phyloP scores from a whole-genome alignment of 139 green algal genomes.

The Klebsormidium nitens region DNA sequence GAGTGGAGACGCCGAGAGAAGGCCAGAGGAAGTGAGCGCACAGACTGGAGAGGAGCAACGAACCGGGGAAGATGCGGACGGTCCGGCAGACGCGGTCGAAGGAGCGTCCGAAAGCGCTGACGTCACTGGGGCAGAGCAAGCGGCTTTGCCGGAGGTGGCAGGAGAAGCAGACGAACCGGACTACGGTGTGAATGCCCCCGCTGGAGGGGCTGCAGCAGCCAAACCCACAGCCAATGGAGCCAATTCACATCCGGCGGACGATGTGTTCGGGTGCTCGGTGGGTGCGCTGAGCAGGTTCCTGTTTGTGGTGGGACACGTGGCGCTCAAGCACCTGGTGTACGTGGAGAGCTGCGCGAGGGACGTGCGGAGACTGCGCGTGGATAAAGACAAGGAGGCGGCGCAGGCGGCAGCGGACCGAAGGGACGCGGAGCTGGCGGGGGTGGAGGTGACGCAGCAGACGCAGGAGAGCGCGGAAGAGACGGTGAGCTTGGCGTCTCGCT shows the following conservation, averaged over 20 bases:
- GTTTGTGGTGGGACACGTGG: conserved; percentile 71
- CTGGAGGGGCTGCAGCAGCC: not conserved
- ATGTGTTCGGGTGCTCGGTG: not conserved
- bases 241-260: too few species aligned
- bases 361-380: conserved; percentile 41
- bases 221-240: not conserved
- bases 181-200: conserved; percentile 1
- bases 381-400: conserved; percentile 15
- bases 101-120: too few species aligned
- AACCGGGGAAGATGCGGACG: too few species aligned
- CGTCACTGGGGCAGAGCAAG: too few species aligned
- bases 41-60: too few species aligned
- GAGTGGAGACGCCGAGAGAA: too few species aligned
- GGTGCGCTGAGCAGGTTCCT: conserved; percentile 59
- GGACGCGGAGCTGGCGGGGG: not conserved
- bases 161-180: too few species aligned
- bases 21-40: too few species aligned
- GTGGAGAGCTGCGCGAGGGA: conserved; percentile 56
- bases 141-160: too few species aligned
- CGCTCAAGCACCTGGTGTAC: conserved; percentile 73
- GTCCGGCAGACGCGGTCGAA: too few species aligned
- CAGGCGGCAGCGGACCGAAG: not conserved
- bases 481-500: not conserved
- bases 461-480: conserved; percentile 1
- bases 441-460: not conserved